Evolutionary conservation across 257 asterid species (phyloP).

Genomic region (Solanum sejunctum): DNA sequence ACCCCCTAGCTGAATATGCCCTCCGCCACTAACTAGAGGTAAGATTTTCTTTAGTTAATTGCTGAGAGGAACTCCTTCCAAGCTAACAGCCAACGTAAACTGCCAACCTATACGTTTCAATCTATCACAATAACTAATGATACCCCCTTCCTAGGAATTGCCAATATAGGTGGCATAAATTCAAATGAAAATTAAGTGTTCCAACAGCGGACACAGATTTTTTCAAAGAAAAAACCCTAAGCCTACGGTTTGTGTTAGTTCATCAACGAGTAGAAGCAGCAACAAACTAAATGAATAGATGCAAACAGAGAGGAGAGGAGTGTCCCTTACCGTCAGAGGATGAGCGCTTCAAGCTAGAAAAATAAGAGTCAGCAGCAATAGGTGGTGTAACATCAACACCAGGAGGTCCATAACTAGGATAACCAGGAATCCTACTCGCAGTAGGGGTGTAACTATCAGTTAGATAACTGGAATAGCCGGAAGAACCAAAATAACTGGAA

Average conservation of each 20-base stretch:
- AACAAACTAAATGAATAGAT: background rate
- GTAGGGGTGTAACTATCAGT: conserved; percentile 25
- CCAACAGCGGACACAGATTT: background rate
- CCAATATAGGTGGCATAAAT: background rate
- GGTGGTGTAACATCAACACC: conserved; percentile 56
- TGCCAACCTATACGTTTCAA: background rate
- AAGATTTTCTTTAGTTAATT: background rate
- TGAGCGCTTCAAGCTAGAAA: conserved; percentile 65
- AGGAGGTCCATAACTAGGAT: conserved; percentile 40
- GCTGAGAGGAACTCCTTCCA: background rate
- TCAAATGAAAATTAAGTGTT: background rate
- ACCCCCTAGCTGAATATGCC: background rate
- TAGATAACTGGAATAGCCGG: conserved; percentile 22
- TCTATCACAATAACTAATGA: background rate
- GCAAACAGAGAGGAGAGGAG: background rate
- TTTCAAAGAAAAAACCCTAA: background rate
- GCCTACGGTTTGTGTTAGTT: background rate
- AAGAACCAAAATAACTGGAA: conserved; percentile 38
- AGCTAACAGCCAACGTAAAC: background rate
- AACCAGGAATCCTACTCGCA: conserved; percentile 19
- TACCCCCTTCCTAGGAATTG: background rate
- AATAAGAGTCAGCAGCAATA: conserved; percentile 25
- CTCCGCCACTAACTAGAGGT: background rate
- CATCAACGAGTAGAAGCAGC: background rate
- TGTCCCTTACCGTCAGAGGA: conserved; percentile 46